phyloP scores from a whole-genome alignment of 768 basidiomycete genomes.

The Boletus rubroflammeus region DNA sequence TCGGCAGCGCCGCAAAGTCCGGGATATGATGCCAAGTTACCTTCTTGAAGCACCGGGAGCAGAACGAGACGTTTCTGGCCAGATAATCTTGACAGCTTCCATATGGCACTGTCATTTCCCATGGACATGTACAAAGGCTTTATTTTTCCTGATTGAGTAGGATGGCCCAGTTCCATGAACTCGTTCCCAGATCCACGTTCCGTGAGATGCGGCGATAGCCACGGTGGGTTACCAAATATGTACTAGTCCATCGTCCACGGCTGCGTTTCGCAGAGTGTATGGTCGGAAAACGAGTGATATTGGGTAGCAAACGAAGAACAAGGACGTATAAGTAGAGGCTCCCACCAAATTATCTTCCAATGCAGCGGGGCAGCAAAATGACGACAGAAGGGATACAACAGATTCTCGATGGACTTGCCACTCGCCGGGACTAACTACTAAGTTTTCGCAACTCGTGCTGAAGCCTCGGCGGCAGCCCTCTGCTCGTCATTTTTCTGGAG shows the following conservation, averaged over 20 bases:
- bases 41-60: conserved; percentile 9
- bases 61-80: conserved; percentile 9
- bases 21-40: conserved; percentile 15
- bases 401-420: conserved; percentile 6
- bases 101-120: conserved; percentile 9
- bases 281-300: conserved; percentile 12
- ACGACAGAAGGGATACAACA: no score
- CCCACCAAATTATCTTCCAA: conserved; percentile 10
- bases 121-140: background rate
- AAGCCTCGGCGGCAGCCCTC: conserved; percentile 33
- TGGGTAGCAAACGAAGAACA: conserved; percentile 12
- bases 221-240: conserved; percentile 16
- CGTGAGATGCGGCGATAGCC: conserved; percentile 24
- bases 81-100: conserved; percentile 12
- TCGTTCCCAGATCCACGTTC: conserved; percentile 18
- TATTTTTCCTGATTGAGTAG: conserved; percentile 16
- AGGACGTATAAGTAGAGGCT: conserved; percentile 10
- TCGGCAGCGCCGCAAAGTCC: conserved; percentile 27
- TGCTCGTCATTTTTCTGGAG: conserved; percentile 55
- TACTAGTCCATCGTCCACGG: background rate
- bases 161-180: background rate
- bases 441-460: conserved; percentile 12
- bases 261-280: background rate
- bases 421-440: conserved; percentile 36
- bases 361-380: background rate